Percentiles rank a stretch among this genome's conserved stretches.
Evolutionary conservation across 1,284 basidiomycete species (phyloP).

Genomic region (Fistulina hepatica): DNA sequence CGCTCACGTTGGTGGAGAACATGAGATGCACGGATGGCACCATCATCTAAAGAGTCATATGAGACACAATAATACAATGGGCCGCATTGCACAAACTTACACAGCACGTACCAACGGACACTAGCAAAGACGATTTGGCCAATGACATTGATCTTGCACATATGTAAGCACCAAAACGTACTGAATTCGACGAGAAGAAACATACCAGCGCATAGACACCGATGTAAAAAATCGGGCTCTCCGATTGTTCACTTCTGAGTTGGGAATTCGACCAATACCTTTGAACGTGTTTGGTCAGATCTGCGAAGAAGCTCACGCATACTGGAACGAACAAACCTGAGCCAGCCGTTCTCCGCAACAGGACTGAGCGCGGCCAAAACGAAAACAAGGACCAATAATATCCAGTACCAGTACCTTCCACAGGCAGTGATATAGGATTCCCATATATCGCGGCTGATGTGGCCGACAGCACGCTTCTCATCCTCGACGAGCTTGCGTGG

Average conservation of each 20-base stretch:
- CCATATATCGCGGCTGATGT: slow-evolving; percentile 76
- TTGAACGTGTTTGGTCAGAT: slow-evolving; percentile 5
- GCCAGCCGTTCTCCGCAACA: slow-evolving; percentile 76
- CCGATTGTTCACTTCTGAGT: slow-evolving; percentile 28
- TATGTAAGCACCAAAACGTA: too few relatives aligned
- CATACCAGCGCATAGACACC: slow-evolving; percentile 56
- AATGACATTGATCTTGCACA: too few relatives aligned
- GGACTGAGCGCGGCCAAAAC: slow-evolving; percentile 61
- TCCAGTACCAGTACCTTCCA: slow-evolving; percentile 63
- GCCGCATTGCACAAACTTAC: slow-evolving; percentile 31
- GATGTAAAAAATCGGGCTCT: slow-evolving; percentile 70
- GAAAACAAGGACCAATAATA: slow-evolving; percentile 48
- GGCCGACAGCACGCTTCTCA: slow-evolving; percentile 79
- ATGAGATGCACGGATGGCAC: slow-evolving; percentile 59
- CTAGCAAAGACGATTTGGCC: slow-evolving; percentile 56
- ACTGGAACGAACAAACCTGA: slow-evolving; percentile 34
- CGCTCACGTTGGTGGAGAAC: too few relatives aligned
- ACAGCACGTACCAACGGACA: slow-evolving; percentile 55
- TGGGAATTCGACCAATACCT: slow-evolving; percentile 72
- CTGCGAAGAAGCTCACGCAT: slow-evolving; percentile 8
- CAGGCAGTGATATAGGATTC: slow-evolving; percentile 62
- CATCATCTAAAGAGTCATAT: slow-evolving; percentile 35
- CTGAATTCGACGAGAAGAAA: too few relatives aligned
- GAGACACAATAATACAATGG: background rate
- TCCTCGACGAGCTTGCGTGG: slow-evolving; percentile 86